Percentiles rank a stretch among this genome's conserved stretches.
Conservation (phyloP, 441 rosid genomes). For the Kokia cookei region DNA sequence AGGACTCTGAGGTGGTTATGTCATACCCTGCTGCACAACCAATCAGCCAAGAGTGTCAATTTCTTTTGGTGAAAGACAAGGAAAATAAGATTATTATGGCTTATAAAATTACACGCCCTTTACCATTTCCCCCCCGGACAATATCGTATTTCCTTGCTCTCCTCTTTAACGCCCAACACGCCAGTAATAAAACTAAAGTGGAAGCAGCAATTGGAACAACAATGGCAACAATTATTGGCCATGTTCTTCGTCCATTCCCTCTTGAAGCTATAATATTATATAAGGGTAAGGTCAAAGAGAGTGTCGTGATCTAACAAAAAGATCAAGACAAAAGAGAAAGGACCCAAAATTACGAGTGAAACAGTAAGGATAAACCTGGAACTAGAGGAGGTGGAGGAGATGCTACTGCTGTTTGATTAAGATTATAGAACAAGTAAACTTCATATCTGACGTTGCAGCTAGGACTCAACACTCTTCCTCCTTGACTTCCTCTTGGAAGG, state of each 20-base stretch:
- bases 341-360: neutral
- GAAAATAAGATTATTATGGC: neutral
- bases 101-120: neutral
- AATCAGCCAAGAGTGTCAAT: neutral
- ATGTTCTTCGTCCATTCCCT: neutral
- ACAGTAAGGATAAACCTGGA: neutral
- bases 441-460: neutral
- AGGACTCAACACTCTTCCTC: neutral
- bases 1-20: neutral
- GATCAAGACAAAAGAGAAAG: neutral
- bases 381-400: neutral
- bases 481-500: constrained; percentile 1
- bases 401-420: neutral
- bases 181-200: neutral
- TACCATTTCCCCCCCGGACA: neutral
- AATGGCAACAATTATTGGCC: neutral
- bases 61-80: neutral
- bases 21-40: neutral
- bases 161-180: neutral
- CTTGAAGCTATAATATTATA: neutral
- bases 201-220: neutral
- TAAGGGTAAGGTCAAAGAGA: too few relatives aligned
- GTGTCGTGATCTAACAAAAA: neutral
- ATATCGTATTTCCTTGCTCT: neutral
- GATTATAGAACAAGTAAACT: neutral